These are phyloP conservation scores for Hygrophorus pudorinus DNA, from an alignment of 768 basidiomycete species.

Conservation along the genomic window DNA sequence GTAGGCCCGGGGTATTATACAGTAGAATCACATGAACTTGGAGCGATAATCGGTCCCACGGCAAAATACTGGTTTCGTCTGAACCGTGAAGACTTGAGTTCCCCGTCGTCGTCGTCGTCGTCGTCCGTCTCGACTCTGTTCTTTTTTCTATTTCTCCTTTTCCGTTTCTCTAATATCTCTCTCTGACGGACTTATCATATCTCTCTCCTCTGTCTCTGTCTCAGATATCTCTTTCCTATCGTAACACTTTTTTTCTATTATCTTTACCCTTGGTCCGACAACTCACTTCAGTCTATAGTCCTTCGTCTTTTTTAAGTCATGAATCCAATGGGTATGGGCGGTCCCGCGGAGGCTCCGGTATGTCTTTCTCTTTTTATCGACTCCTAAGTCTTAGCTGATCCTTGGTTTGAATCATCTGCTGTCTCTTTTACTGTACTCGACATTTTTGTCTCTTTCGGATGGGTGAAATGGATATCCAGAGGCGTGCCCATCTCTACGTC, in stretches of 20 bases:
- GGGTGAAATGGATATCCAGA: conserved; percentile 31
- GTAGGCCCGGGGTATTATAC: neutral
- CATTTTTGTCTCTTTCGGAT: conserved; percentile 15
- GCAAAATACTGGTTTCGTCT: too few relatives aligned
- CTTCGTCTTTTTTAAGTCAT: conserved; percentile 52
- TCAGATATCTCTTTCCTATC: conserved; percentile 25
- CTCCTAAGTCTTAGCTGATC: conserved; percentile 21
- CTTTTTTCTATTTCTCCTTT: conserved; percentile 31
- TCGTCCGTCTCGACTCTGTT: conserved; percentile 37
- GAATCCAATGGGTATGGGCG: conserved; percentile 68
- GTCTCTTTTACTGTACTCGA: conserved; percentile 17
- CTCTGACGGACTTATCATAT: conserved; percentile 51
- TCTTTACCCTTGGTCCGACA: conserved; percentile 6
- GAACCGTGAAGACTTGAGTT: too few relatives aligned
- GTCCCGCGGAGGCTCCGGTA: conserved; percentile 71
- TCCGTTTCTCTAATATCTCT: conserved; percentile 25
- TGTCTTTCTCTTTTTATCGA: conserved; percentile 21
- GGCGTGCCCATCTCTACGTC: conserved; percentile 96
- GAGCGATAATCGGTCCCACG: conserved; percentile 5
- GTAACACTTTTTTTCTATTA: conserved; percentile 14
- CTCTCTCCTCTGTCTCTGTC: conserved; percentile 43
- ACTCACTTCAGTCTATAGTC: conserved; percentile 28
- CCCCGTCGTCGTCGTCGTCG: neutral
- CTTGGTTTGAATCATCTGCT: conserved; percentile 13
- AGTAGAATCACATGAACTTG: conserved; percentile 24